Evolutionary conservation across 2,329 filamentous ascomycete genomes (phyloP), one percentile per base, ranked within the genome.

Genomic region (Xylariaceae sp.): DNA sequence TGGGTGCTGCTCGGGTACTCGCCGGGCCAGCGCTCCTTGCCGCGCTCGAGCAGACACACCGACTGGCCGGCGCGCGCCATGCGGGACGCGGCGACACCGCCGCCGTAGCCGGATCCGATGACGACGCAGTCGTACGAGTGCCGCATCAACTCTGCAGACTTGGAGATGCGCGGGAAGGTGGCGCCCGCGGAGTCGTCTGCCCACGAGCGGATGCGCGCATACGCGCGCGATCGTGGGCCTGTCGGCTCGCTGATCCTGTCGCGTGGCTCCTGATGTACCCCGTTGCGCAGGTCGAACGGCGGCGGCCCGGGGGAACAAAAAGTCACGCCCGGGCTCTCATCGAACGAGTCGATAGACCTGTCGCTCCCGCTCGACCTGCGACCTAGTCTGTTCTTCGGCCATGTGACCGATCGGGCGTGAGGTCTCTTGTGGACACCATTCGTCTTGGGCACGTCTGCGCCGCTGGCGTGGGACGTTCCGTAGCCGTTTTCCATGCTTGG

Each of bases 51-150:
- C 13, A 84, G 55, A 39, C 77, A 81, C 1, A 83, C 78, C 2
- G 62, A 68, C 49, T 78, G 65, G 3, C 65, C 70, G 2, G 70
- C 70, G 34, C 79, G 67, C 3, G 77, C 71, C 68, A 82, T 75
- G 9, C 77, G 67, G 15, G 75, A 74, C 0, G 78, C 79, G 3
- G 79, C 78, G 14, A 83, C 72, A 16, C 70, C 73, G 24, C 76
- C 78, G 16, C 80, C 80, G 52, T 83, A 84, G 1, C 80, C 80
- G 8, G 77, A 81, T 2, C 80, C 79, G 37, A 83, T 73, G 19
- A 83, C 75, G 9, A 84, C 68, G 24, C 72, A 72, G 55, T 83
- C 79, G 44, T 84, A 83, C 5, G 59, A 58, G 35, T 61, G 58
- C 17, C 68, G 64, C 50, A 81, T 68, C 17, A 77, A 56, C 48